Base-by-base conservation (phyloP, 1,284 basidiomycete species). In the Wallemia hederae region DNA sequence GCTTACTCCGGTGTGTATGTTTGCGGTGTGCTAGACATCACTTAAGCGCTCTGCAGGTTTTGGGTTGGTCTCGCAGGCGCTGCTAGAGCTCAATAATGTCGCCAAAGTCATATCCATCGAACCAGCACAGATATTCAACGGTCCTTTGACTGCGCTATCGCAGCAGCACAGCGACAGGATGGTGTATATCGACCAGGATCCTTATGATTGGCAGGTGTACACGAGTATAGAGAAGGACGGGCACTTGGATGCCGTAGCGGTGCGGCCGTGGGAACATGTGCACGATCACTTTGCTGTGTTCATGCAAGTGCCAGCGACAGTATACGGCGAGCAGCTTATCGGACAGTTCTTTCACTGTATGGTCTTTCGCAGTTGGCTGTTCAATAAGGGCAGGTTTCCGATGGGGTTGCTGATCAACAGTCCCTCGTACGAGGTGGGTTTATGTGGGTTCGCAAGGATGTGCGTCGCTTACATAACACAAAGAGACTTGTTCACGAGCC, bases 331-430 rank as follows among this genome's bases (percentile, higher is more conserved):
- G 25, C 56, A 58, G 56, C 15, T 58, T 3, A 58, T 28, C 24
- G 56, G 25, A 26, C 56, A 58, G 27, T 58, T 58, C 25, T 27
- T 58, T 22, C 24, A 58, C n/a, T 58, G 56, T n/a, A 58, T 58
- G 56, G 24, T 26, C 56, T 26, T 27, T n/a, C 56, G 27, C 24
- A 27, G 25, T 26, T 58, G 56, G 56, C 25, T 58, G 25, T 58
- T 26, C 24, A 58, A 15, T 15, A 26, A 22, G 17, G 39, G 39
- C 5, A 49, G 39, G 22, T 5, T 49, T 11, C 39, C 39, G 22
- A 49, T 49, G 39, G 39, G 39, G 5, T 49, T 49, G 39, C n/a
- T 49, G 19, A 49, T 49, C 11, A 49, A 49, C 19, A 49, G 39
- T 22, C 39, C 39, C 5, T 49, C 39, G 14, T 49, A 49, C 22